These are phyloP conservation scores for Agapanthus africanus DNA, from an alignment of 106 monocot genomes.

Conservation along the genomic window DNA sequence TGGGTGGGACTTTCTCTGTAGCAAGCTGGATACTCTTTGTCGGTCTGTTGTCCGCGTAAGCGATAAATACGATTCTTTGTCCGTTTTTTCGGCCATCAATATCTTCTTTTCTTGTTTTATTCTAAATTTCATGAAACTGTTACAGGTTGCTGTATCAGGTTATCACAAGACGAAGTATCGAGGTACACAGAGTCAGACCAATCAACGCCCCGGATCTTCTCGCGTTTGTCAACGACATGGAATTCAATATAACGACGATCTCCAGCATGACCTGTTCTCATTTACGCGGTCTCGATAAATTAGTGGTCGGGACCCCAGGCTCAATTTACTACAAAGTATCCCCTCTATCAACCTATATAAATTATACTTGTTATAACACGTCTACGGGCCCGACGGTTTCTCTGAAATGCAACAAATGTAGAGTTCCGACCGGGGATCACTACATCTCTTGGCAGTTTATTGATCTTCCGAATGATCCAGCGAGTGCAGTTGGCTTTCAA, in stretches of 20 bases:
- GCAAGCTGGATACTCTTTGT: slow-evolving; percentile 79
- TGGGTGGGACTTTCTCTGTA: slow-evolving; percentile 90
- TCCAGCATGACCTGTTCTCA: slow-evolving; percentile 93
- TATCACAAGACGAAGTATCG: slow-evolving; percentile 62
- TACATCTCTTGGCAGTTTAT: slow-evolving; percentile 91
- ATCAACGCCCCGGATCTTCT: slow-evolving; percentile 68
- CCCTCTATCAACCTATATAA: slow-evolving; percentile 38
- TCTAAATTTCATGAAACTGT: not conserved
- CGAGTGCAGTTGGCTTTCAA: slow-evolving; percentile 77
- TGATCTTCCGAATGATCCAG: slow-evolving; percentile 74
- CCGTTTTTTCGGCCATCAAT: not conserved
- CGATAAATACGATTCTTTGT: slow-evolving; percentile 1
- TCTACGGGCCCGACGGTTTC: slow-evolving; percentile 64
- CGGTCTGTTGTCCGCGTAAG: slow-evolving; percentile 89
- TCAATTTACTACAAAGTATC: slow-evolving; percentile 54
- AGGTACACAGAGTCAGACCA: slow-evolving; percentile 69
- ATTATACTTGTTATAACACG: slow-evolving; percentile 68
- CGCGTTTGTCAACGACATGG: slow-evolving; percentile 77
- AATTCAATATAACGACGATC: slow-evolving; percentile 80
- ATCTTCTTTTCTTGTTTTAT: not conserved
- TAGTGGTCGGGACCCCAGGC: slow-evolving; percentile 58
- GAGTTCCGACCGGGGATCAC: slow-evolving; percentile 52
- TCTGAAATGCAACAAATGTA: slow-evolving; percentile 65
- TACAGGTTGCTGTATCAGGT: slow-evolving; percentile 76
- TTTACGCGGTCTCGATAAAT: slow-evolving; percentile 38